Evolutionary conservation across 768 basidiomycete species (phyloP).

Genomic region (Mycena albidolilacea): DNA sequence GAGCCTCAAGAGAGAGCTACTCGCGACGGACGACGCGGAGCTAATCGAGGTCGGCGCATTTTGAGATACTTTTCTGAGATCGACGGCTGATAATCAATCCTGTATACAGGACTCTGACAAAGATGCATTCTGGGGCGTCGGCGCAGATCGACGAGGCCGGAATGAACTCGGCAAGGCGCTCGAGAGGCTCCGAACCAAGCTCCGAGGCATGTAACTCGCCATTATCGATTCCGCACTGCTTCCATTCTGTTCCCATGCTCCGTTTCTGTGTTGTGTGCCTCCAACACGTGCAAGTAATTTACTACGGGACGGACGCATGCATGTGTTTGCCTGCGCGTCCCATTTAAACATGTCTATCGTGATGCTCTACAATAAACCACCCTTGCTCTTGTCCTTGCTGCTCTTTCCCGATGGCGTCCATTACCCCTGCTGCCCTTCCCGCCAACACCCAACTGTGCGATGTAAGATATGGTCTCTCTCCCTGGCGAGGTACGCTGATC

Average conservation of each 20-base stretch:
- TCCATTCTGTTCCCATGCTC: slow-evolving; percentile 18
- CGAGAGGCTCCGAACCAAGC: slow-evolving; percentile 69
- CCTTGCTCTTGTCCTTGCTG: slow-evolving; percentile 1
- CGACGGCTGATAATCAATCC: slow-evolving; percentile 5
- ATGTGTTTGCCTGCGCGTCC: slow-evolving; percentile 24
- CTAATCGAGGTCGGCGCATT: slow-evolving; percentile 72
- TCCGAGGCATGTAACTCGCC: slow-evolving; percentile 54
- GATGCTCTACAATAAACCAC: slow-evolving; percentile 26
- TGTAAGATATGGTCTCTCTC: slow-evolving; percentile 45
- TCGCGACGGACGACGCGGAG: slow-evolving; percentile 76
- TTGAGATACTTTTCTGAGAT: slow-evolving; percentile 6
- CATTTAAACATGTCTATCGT: slow-evolving; percentile 38
- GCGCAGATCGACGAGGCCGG: slow-evolving; percentile 73
- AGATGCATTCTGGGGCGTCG: slow-evolving; percentile 86
- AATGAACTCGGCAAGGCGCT: slow-evolving; percentile 85
- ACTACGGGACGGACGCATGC: slow-evolving; percentile 23
- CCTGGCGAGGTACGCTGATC: slow-evolving; percentile 14
- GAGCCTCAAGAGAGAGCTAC: slow-evolving; percentile 70
- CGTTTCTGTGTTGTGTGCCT: slow-evolving; percentile 27
- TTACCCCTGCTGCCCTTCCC: slow-evolving; percentile 37
- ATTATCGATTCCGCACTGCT: slow-evolving; percentile 26
- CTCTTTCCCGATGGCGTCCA: slow-evolving; percentile 46
- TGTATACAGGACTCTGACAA: slow-evolving; percentile 74
- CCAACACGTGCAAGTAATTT: slow-evolving; percentile 39
- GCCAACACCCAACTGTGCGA: slow-evolving; percentile 55